Evolutionary conservation across 768 basidiomycete species (phyloP), one percentile per base, ranked within the genome.

Genomic region (Pholiota conissans): DNA sequence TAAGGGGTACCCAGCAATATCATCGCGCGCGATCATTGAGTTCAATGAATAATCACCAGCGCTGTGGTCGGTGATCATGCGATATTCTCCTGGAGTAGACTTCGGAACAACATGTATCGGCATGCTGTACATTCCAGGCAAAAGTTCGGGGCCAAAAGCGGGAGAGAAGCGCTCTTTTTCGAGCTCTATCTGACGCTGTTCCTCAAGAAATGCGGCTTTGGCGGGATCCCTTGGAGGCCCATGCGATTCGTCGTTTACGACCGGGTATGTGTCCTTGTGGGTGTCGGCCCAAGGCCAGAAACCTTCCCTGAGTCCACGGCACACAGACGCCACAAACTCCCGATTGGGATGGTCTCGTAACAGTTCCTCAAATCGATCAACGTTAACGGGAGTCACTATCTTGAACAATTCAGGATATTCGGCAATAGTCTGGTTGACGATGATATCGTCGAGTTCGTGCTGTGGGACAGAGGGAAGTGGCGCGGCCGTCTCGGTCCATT

Each of bases 261-360:
- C 20, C 1, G 71, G 73, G 22, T 69, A 70, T 0, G 27, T 61
- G 0, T 27, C 46, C 1, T 47, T 26, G 10, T 46, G 28, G 0
- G 71, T 73, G 5, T 74, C 58, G 0, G 73, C 75, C 56, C 61
- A 77, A 0, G 80, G 80, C 79, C 78, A 82, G 49, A 81, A 80
- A 0, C 79, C 80, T 0, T 73, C 60, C 0, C 65, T 47, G 0
- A 82, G 63, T 0, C 73, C 70, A 0, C 29, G 6, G 1, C 63
- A 55, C 0, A 80, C 71, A 0, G 75, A 80, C 0, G 56, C 7
- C 0, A 81, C 75, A 26, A 77, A 74, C 64, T 71, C 40, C 69
- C 67, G 66, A 60, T 84, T 62, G 37, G 83, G 76, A 73, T 84
- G 69, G 64, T 57, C 61, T 14, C 9, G 2, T 10, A 62, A 50